Evolutionary conservation across 495 filamentous ascomycete genomes (phyloP).

Genomic region (Penicillium fimorum): DNA sequence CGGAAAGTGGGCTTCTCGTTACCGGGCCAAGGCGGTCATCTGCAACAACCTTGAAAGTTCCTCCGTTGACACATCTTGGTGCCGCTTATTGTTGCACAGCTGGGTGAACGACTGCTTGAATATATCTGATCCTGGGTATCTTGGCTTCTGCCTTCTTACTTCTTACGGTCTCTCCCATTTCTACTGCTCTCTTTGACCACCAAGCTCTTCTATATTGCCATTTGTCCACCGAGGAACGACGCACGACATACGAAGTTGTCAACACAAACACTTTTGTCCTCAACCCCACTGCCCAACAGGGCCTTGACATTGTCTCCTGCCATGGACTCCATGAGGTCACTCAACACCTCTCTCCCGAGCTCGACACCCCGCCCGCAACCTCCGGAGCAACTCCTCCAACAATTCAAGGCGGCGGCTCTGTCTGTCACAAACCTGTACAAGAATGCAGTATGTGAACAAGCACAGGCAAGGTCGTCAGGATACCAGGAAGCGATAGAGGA

Average conservation of each 20-base stretch:
- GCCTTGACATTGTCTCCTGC: not conserved
- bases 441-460: constrained; percentile 71
- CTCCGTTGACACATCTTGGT: not conserved
- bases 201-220: constrained; percentile 4
- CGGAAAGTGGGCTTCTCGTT: constrained; percentile 8
- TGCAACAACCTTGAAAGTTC: constrained; percentile 8
- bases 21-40: constrained; percentile 7
- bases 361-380: constrained; percentile 56
- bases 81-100: constrained; percentile 11
- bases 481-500: constrained; percentile 96
- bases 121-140: not conserved
- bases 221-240: constrained; percentile 1
- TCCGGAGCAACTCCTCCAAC: constrained; percentile 76
- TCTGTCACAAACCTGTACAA: constrained; percentile 97
- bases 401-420: constrained; percentile 88
- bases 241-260: not conserved
- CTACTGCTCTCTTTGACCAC: not conserved
- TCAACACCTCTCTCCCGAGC: constrained; percentile 66
- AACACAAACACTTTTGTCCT: not conserved
- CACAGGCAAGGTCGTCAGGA: constrained; percentile 71
- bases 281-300: not conserved
- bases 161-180: constrained; percentile 4
- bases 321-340: constrained; percentile 74
- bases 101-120: not conserved
- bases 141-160: not conserved